These are phyloP conservation scores for Pythium folliculosum DNA, from an alignment of 352 stramenopile species.

Conservation along the genomic window DNA sequence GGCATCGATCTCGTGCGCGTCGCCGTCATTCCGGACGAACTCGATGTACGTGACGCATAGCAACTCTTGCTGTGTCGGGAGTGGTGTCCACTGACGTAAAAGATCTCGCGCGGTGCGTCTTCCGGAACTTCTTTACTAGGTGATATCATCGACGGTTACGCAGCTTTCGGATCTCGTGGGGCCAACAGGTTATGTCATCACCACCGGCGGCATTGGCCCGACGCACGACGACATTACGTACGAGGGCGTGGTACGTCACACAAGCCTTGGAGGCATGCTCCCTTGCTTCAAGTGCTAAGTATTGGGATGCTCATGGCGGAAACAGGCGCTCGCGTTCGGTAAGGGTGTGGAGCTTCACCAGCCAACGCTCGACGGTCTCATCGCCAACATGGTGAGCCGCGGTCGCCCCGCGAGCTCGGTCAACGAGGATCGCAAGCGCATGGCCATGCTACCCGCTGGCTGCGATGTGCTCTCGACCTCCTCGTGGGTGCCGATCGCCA, in stretches of 20 bases:
- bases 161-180: constrained; percentile 74
- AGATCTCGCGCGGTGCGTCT: neutral
- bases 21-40: constrained; percentile 75
- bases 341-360: constrained; percentile 67
- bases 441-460: constrained; percentile 65
- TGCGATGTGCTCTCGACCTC: constrained; percentile 57
- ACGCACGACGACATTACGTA: constrained; percentile 91
- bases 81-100: neutral
- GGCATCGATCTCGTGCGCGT: constrained; percentile 77
- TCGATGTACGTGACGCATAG: constrained; percentile 38
- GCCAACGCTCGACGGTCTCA: constrained; percentile 60
- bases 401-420: constrained; percentile 38
- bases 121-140: constrained; percentile 23
- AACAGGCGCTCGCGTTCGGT: constrained; percentile 74
- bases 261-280: neutral
- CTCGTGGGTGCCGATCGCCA: constrained; percentile 75
- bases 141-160: constrained; percentile 70
- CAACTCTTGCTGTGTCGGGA: neutral
- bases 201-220: constrained; percentile 79
- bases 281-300: too few relatives aligned
- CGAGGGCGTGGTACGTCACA: constrained; percentile 59
- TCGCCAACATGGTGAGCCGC: constrained; percentile 41
- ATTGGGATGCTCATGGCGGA: neutral
- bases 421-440: constrained; percentile 72
- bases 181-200: constrained; percentile 81